Base-by-base conservation (phyloP, 345 rosid genomes). In the Crucihimalaya himalaica region DNA sequence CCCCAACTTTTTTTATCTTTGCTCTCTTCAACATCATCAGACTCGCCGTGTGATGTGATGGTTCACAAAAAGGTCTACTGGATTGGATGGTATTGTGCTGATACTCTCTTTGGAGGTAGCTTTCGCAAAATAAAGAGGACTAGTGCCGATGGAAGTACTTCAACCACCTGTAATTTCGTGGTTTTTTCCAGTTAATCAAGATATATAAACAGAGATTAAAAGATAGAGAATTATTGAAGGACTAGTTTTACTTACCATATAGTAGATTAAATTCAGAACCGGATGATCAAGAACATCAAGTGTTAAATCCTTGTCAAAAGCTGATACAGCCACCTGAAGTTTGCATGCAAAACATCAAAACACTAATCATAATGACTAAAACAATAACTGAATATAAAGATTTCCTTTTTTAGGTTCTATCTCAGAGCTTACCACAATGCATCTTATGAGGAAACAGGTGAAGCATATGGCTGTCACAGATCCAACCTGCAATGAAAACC, bases 381-480 rank as follows among this genome's bases (percentile, higher is more conserved):
- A n/a, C 1, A 3, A 43, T 50, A 16, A 50, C 45, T 20, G 19
- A 58, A 11, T 39, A 50, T 61, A 8, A 39, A 18, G 0, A 29
- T 35, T 69, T 32, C 42, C 13, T 15, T 37, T 13, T 40, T 13
- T 14, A 14, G 11, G 10, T 20, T 55, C 2, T 25, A 54, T 57
- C 35, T 57, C 6, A 68, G 55, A 81, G 66, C 92, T 82, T 82
- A 96, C 99, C 96, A 90, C 93, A 68, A 87, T 80, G 80, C 91
- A 92, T 80, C 98, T 86, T 58, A 96, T 85, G 29, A 96, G 93
- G 83, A 92, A 96, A 87, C 98, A 96, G 35, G 90, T 88, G 84
- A 90, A 96, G 71, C 97, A 96, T 72, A 96, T 90, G 52, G 95
- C 98, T 74, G 98, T 96, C 73, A 96, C 97, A 61, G 90, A 92